phyloP scores from a whole-genome alignment of 1,284 basidiomycete species.

The Ceratorhiza oryzae-sativae region DNA sequence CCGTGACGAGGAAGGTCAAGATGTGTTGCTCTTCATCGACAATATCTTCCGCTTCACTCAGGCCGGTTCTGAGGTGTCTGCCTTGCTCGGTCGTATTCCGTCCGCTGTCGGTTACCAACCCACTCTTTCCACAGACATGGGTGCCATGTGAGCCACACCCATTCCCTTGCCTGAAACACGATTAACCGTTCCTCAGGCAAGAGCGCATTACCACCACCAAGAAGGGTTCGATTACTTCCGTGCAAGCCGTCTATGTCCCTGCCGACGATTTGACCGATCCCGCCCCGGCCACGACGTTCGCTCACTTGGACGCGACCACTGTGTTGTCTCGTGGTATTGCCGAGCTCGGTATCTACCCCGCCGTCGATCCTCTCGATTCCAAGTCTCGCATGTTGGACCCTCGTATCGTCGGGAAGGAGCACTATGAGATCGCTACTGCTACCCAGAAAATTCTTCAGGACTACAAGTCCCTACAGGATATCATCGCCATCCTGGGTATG shows the following conservation, averaged over 20 bases:
- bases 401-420: slow-evolving; percentile 90
- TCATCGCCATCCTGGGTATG: slow-evolving; percentile 98
- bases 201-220: slow-evolving; percentile 99
- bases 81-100: slow-evolving; percentile 98
- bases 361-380: slow-evolving; percentile 98
- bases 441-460: slow-evolving; percentile 99
- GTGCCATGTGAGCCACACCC: slow-evolving; percentile 84
- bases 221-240: slow-evolving; percentile 99
- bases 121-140: slow-evolving; percentile 99
- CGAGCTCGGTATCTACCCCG: slow-evolving; percentile 99
- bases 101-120: slow-evolving; percentile 99
- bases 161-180: neutral
- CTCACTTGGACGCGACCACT: slow-evolving; percentile 99
- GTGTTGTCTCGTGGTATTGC: slow-evolving; percentile 99
- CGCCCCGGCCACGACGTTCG: slow-evolving; percentile 98
- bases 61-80: slow-evolving; percentile 99
- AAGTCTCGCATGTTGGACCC: slow-evolving; percentile 99
- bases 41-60: slow-evolving; percentile 99
- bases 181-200: slow-evolving; percentile 64
- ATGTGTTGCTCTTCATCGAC: slow-evolving; percentile 99
- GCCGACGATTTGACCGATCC: slow-evolving; percentile 99
- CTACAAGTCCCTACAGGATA: slow-evolving; percentile 99
- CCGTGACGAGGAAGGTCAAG: slow-evolving; percentile 99
- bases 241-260: slow-evolving; percentile 97
- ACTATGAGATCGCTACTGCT: slow-evolving; percentile 94